These are phyloP conservation scores for Cotoneaster glaucophyllus DNA, from an alignment of 306 rosid species.

Conservation along the genomic window DNA sequence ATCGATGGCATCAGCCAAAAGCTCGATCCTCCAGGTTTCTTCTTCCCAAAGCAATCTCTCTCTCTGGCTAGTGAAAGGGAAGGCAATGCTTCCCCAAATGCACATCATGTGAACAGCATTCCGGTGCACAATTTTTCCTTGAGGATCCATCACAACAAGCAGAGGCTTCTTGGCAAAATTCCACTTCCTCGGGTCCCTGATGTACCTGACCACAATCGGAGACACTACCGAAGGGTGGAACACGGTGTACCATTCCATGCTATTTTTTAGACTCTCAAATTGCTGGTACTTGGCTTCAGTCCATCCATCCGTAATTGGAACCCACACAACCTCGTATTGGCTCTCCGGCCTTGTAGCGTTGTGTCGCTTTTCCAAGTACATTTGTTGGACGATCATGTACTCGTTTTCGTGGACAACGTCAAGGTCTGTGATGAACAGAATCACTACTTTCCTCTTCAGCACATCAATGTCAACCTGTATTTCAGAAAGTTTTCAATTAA, in stretches of 20 bases:
- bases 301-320: conserved; percentile 42
- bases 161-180: conserved; percentile 43
- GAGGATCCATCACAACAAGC: conserved; percentile 52
- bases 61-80: conserved; percentile 39
- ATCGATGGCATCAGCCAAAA: conserved; percentile 42
- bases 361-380: conserved; percentile 26
- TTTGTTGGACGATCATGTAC: conserved; percentile 25
- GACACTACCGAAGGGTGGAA: conserved; percentile 33
- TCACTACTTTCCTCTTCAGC: conserved; percentile 22
- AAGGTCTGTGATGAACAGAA: conserved; percentile 43
- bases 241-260: conserved; percentile 47
- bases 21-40: conserved; percentile 45
- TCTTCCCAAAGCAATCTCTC: conserved; percentile 58
- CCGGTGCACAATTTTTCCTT: conserved; percentile 42
- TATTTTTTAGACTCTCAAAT: conserved; percentile 18
- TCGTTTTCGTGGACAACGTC: conserved; percentile 19
- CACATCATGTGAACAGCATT: conserved; percentile 74
- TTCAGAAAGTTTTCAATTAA: not conserved
- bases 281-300: not conserved
- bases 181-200: conserved; percentile 44
- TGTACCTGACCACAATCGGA: conserved; percentile 37
- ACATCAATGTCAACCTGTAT: conserved; percentile 4
- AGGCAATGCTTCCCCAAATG: conserved; percentile 64
- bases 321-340: conserved; percentile 57
- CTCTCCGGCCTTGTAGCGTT: conserved; percentile 24